Base-by-base conservation (phyloP, 257 asterid genomes). In the Sherardia arvensis region DNA sequence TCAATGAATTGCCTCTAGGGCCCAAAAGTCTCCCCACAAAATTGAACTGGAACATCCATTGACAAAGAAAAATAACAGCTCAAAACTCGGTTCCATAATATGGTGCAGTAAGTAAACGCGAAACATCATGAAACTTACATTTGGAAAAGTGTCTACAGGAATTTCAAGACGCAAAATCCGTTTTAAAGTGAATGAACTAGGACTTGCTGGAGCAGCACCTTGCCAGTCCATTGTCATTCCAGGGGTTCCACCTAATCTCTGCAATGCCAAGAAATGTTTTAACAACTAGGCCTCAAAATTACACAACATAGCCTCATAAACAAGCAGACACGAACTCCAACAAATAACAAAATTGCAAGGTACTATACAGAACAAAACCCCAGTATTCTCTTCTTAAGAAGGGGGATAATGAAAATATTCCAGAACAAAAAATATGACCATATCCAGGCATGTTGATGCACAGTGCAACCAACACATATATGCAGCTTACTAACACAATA, bases 151-250 rank as follows among this genome's bases (percentile, higher is more conserved):
- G 72, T 90, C 97, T 61, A 93, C 94, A 55, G 99, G 99, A 77
- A 93, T 90, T 54, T 93, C 99, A 63, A 93, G 77, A 70, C 96
- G 97, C 90, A 93, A 72, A 61, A 93, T 84, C 74, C 88, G 85
- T 71, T 90, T 93, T 61, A 90, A 92, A 4, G 99, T 90, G 73
- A 76, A 85, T 36, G 99, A 79, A 75, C 95, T 93, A 59, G 97
- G 99, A 76, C 99, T 93, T 65, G 99, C 96, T 7, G 99, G 99
- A 47, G 99, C 95, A 47, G 99, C 95, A 60, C 97, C 97, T 83
- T 85, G 99, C 99, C 99, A 93, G 76, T 87, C 96, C 99, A 93
- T 93, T 20, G 91, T 74, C 99, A 89, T 93, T 69, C 97, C 97
- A 74, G 85, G 87, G 67, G 90, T 93, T 59, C 90, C 92, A 67